These are phyloP conservation scores for Boletus sensibilis DNA, from an alignment of 768 basidiomycete species.

Conservation along the genomic window DNA sequence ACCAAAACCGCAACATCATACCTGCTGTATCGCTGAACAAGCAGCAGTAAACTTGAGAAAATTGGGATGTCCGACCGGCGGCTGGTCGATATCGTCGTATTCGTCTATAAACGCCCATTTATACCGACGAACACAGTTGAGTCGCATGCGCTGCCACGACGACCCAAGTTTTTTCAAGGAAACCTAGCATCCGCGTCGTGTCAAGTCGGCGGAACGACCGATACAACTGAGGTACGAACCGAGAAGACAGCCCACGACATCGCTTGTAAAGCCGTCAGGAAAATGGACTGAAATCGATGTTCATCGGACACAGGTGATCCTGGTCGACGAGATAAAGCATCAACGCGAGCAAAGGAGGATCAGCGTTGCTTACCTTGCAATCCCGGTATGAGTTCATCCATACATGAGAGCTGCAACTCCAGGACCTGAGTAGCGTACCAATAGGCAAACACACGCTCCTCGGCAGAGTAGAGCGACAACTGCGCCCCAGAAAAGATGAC, in stretches of 20 bases:
- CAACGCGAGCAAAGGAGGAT: background rate
- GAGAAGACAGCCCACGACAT: conserved; percentile 54
- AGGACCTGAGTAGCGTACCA: conserved; percentile 66
- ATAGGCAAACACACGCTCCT: conserved; percentile 73
- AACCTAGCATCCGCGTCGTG: conserved; percentile 36
- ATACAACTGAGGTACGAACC: conserved; percentile 35
- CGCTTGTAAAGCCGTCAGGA: conserved; percentile 57
- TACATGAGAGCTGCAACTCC: conserved; percentile 50
- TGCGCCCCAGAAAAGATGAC: conserved; percentile 76
- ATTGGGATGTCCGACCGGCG: conserved; percentile 54
- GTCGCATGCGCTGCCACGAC: conserved; percentile 49
- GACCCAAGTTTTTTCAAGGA: conserved; percentile 47
- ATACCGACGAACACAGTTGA: conserved; percentile 65
- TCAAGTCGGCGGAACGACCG: background rate
- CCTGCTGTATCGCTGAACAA: conserved; percentile 41
- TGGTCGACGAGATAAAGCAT: background rate
- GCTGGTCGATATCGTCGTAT: conserved; percentile 50
- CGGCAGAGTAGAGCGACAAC: conserved; percentile 64
- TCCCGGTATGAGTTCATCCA: conserved; percentile 47
- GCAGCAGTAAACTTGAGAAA: conserved; percentile 47
- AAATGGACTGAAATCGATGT: conserved; percentile 47
- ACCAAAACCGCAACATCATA: conserved; percentile 15
- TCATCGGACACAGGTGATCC: conserved; percentile 40
- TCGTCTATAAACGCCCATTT: conserved; percentile 73
- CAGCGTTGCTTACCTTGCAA: conserved; percentile 40